Evolutionary conservation across 2,329 filamentous ascomycete genomes (phyloP).

Genomic region (Neonectria sp.): DNA sequence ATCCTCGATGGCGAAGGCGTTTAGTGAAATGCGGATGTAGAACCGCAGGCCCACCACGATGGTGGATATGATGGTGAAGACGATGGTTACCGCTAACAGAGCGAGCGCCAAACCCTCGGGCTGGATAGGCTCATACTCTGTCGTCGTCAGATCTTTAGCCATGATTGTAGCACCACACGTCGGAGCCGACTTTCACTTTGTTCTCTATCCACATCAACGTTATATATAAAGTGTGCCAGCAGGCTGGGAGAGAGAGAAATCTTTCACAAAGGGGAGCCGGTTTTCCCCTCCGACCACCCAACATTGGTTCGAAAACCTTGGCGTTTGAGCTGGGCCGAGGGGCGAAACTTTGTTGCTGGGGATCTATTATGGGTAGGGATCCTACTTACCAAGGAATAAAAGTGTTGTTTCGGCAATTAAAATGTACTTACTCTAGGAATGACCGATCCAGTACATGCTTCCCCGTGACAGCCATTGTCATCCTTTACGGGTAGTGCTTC

Average conservation of each 20-base stretch:
- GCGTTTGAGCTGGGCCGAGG: not conserved
- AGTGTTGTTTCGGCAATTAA: not conserved
- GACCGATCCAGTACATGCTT: not conserved
- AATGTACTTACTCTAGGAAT: too few relatives aligned
- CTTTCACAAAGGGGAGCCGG: not conserved
- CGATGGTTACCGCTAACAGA: slow-evolving; percentile 29
- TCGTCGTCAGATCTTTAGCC: slow-evolving; percentile 36
- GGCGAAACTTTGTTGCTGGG: not conserved
- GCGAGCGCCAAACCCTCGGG: slow-evolving; percentile 35
- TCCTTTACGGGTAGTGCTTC: not conserved
- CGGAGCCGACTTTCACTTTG: not conserved
- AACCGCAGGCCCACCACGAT: slow-evolving; percentile 27
- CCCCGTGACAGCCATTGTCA: not conserved
- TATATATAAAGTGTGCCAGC: not conserved
- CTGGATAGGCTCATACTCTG: slow-evolving; percentile 33
- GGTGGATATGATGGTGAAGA: slow-evolving; percentile 30
- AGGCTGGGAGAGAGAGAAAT: not conserved
- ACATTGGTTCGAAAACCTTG: not conserved
- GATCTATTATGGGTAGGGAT: not conserved
- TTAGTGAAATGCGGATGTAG: slow-evolving; percentile 10
- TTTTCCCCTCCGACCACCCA: not conserved
- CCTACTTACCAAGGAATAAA: not conserved
- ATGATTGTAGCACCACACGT: slow-evolving; percentile 21
- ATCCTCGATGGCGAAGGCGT: slow-evolving; percentile 27
- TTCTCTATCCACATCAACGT: slow-evolving; percentile 4